Evolutionary conservation across 192 early-diverging fungal genomes (phyloP), one percentile per base, ranked within the genome.

Genomic region (Coemansia sp.): DNA sequence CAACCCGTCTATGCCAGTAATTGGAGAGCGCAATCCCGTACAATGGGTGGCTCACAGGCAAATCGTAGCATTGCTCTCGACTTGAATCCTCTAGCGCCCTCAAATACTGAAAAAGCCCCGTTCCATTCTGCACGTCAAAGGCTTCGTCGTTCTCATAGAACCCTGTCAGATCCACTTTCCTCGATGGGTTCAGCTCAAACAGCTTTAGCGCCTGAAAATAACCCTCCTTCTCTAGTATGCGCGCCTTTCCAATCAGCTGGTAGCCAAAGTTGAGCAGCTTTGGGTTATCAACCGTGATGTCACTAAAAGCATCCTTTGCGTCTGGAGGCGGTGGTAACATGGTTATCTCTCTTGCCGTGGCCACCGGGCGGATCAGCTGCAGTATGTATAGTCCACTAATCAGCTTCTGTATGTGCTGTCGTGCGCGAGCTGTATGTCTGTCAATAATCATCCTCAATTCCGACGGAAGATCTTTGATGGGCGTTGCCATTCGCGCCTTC

Each of bases 211-310:
- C 57, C 13, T 25, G 43, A 19, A 32, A 16, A 48, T 70, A 73
- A 1, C 76, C 76, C 10, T 67, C 44, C n/a, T 46, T 37, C 13
- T 44, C 68, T 22, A 82, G 51, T 37, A 76, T 25, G 2, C 75
- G 80, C 14, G 65, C 68, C 44, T 63, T 64, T 20, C 75, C 50
- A 12, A 74, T 46, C 40, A 82, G 49, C 71, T 82, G 80, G 44
- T 77, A 82, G 20, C 68, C 71, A 20, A 68, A 61, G 9, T 38
- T 44, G 4, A 74, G 11, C 4, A 55, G 5, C 41, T 41, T 69
- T 12, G 68, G 58, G 42, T 51, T 62, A 5, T 41, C 42, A 9
- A 67, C 10, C 2, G 17, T 10, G 12, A 60, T 32, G 16, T 61
- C 46, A 0, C 13, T 16, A 49, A 78, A 78, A 5, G 61, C 61